phyloP scores from a whole-genome alignment of 169 alveolate species.

The Plasmodium blacklocki region DNA sequence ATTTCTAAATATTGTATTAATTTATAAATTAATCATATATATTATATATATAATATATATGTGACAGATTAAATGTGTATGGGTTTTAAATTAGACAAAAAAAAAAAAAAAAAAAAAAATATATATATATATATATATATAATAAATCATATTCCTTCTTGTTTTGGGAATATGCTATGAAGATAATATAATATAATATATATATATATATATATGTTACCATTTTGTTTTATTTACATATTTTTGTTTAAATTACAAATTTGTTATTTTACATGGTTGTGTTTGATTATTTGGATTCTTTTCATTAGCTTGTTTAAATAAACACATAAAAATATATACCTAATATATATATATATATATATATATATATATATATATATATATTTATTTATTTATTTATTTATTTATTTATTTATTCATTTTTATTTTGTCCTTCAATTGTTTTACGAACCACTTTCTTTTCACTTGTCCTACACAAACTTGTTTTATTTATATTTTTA shows the following conservation, averaged over 20 bases:
- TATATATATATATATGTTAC: not conserved
- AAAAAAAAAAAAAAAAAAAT: slow-evolving; percentile 4
- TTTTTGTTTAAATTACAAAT: slow-evolving; percentile 46
- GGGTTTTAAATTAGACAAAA: slow-evolving; percentile 24
- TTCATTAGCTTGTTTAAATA: too few species aligned
- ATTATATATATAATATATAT: not conserved
- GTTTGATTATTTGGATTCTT: too few species aligned
- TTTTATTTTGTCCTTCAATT: too few species aligned
- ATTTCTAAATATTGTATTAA: too few species aligned
- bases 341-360: not conserved
- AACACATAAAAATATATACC: too few species aligned
- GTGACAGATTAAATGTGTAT: not conserved
- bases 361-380: not conserved
- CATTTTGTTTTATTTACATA: slow-evolving; percentile 7
- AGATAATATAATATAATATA: not conserved
- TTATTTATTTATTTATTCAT: not conserved
- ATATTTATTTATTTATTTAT: not conserved
- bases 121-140: not conserved
- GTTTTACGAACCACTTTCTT: too few species aligned
- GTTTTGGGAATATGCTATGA: not conserved
- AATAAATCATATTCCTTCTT: not conserved
- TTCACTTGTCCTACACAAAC: too few species aligned
- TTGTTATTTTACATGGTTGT: slow-evolving; percentile 15
- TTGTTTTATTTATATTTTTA: too few species aligned
- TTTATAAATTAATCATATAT: not conserved